Base-by-base conservation (phyloP, 1,139 yeast species). In the Nadsonia starkeyi-henricii region DNA sequence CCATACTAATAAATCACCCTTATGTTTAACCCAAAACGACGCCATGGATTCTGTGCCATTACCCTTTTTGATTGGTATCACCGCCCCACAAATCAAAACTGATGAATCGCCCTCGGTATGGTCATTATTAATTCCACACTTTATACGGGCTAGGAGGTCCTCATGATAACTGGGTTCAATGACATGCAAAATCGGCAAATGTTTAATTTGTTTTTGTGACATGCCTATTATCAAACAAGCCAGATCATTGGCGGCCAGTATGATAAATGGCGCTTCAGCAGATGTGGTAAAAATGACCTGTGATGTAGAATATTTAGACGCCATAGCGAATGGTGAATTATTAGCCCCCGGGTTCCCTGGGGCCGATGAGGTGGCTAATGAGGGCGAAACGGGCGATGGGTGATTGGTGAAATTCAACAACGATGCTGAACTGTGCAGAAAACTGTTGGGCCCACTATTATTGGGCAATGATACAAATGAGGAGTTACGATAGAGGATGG, bases 191-290 rank as follows among this genome's bases (percentile, higher is more conserved):
- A 89, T 70, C 0, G 86, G 76, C 48, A 82, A 65, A 18, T 80
- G 73, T 45, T 75, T 73, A 46, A 88, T 70, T 46, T 81, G 79
- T 33, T 70, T 71, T 58, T 79, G 78, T 52, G 85, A 78, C 12
- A 84, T 78, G 18, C 96, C 96, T 67, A 88, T 85, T 70, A 85
- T 79, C 54, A 86, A 71, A 60, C 95, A 84, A 0, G 96, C 95
- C 57, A 86, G 70, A 64, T 89, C 96, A 60, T 89, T 89, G 8
- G 94, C 89, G 7, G 94, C 89, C 56, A 78, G 77, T 45, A 89
- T 76, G 20, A 72, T 66, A 86, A 93, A 89, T 0, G 96, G 96
- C 46, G 75, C 72, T n/a, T 75, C 77, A 19, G 75, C 68, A 13
- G 78, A 79, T 42, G 93, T 85, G 0, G 96, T 86, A 62, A 89